Base-by-base conservation (phyloP, 2,329 filamentous ascomycete species). In the Canariomyces notabilis region DNA sequence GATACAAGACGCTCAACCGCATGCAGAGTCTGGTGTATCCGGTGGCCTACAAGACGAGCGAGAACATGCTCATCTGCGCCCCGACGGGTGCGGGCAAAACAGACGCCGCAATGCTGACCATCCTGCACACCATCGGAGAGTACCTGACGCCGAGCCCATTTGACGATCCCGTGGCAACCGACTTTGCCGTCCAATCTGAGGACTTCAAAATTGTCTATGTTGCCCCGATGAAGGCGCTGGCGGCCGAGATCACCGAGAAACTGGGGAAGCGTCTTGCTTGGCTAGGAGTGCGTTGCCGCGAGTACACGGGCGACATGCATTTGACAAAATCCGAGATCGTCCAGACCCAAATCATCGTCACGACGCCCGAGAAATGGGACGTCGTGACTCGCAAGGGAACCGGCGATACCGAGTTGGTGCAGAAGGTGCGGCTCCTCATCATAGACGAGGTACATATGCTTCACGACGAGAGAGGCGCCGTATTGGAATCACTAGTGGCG, bases 381-480 rank as follows among this genome's bases (percentile, higher is more conserved):
- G 93, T 98, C 1, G 88, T 98, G 5, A 98, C 93, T 3, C 79
- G 93, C 51, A 98, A 97, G 67, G 94, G 91, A 46, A 97, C 90
- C 1, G 93, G 94, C 14, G 93, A 98, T 62, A 97, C 93, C 0
- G 93, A 97, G 63, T 78, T 98, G 3, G 94, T 98, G 12, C 93
- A 98, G 60, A 98, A 98, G 64, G 93, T 98, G 19, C 82, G 91
- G 9, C 74, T 98, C 2, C 77, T 98, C 50, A 97, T 98, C 59
- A 97, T 98, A 52, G 93, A 98, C 65, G 93, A 98, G 69, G 93
- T 98, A 1, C 93, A 98, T 63, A 98, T 98, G 94, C 83, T 98
- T 59, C 94, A 98, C 60, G 93, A 98, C 64, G 93, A 97, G 66
- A 83, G 93, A 64, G 93, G 93, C 61, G 89, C 94, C 11, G 94